Base-by-base conservation (phyloP, 2,329 filamentous ascomycete genomes). In the Lomentospora prolificans region DNA sequence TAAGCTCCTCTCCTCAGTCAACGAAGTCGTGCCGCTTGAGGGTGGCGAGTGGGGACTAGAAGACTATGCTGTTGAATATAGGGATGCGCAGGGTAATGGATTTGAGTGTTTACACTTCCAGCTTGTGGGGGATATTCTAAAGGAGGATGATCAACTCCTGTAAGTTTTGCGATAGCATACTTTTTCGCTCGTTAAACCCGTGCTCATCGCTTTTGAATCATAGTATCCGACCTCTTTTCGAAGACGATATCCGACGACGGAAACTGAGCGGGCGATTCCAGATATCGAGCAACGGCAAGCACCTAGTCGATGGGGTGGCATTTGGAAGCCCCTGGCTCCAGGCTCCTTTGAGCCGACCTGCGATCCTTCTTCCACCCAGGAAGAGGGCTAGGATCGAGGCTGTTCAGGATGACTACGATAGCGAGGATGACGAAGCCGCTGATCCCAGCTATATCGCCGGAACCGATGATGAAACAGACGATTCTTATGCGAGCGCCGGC, bases 91-190 rank as follows among this genome's bases (percentile, higher is more conserved):
- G 36, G 78, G 78, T n/a, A 73, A 70, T 17, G 83, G 80, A 50
- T 96, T 89, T 61, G 92, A 97, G 70, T 94, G 89, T 63, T 71
- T 96, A 57, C 92, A 96, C 71, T 97, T 89, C 64, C 86, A 89
- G 66, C 76, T 80, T 19, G 78, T 95, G 4, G 74, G 76, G 12
- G 78, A 79, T 48, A 74, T 94, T 8, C 73, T 96, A 57, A 86
- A 88, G 61, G 85, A 92, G 53, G 90, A 94, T 55, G 91, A 96
- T 64, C 82, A 91, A 67, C 81, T 96, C 56, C 75, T 87, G 87
- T 90, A 73, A 63, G 85, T 76, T 39, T 39, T 51, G 52, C 24
- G 19, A 33, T 24, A 28, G 9, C 1, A 17, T 46, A 22, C 17
- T 27, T 27, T 22, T 36, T 52, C 30, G 25, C 4, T 10, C 14